Conservation (phyloP, 2,329 filamentous ascomycete species). For the Fusarium siculi region DNA sequence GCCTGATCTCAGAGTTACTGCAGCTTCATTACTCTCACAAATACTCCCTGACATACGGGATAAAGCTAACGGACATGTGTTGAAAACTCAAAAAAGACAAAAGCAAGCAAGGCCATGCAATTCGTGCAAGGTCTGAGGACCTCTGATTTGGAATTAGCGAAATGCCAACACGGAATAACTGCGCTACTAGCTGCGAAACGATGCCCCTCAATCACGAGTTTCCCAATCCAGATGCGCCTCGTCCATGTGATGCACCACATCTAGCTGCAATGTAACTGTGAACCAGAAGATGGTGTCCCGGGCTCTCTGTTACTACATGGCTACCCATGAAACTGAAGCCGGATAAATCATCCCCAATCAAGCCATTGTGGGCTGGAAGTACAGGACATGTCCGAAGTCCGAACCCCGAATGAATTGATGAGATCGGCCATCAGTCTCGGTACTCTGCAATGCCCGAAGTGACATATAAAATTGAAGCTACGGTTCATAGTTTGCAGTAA, state of each 20-base stretch:
- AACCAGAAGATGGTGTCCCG: rapidly evolving
- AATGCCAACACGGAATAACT: rapidly evolving
- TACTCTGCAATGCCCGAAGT: neutral
- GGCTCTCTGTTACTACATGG: neutral
- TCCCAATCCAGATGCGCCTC: neutral
- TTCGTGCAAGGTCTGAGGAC: rapidly evolving
- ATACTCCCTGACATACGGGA: no score
- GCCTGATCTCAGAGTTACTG: no score
- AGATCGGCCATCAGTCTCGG: rapidly evolving
- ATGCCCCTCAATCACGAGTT: neutral
- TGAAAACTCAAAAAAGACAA: no score
- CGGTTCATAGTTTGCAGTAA: rapidly evolving
- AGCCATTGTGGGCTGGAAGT: neutral
- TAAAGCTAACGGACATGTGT: no score
- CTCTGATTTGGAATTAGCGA: neutral
- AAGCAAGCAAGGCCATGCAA: rapidly evolving
- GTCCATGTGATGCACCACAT: neutral
- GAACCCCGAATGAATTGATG: rapidly evolving
- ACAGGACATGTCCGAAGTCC: neutral
- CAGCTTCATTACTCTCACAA: no score
- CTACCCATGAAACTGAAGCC: rapidly evolving
- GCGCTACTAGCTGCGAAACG: rapidly evolving
- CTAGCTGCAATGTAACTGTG: neutral
- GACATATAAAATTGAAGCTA: rapidly evolving
- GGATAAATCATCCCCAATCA: neutral